These are phyloP conservation scores for Dendrobium officinale DNA, from an alignment of 106 monocot genomes.

Conservation along the genomic window DNA sequence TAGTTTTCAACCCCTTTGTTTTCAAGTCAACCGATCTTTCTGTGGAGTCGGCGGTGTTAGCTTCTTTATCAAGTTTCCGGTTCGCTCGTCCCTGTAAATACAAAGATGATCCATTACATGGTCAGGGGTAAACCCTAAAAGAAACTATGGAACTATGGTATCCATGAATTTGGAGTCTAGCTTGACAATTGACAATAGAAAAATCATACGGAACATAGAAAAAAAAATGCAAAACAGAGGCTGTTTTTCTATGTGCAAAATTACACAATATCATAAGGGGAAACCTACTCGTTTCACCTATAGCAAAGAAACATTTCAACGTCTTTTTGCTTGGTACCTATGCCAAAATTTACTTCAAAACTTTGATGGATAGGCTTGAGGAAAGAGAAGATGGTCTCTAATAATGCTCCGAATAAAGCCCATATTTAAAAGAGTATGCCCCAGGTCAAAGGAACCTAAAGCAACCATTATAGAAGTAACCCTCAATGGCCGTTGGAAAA, in stretches of 20 bases:
- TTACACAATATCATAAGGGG: too few relatives aligned
- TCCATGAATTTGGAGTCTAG: background rate
- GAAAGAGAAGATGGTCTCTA: too few relatives aligned
- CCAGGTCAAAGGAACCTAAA: background rate
- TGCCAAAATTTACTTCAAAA: background rate
- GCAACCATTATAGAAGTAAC: background rate
- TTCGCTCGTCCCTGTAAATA: slow-evolving; percentile 29
- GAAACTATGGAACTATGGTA: background rate
- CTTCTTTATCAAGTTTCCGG: slow-evolving; percentile 15
- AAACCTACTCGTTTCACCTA: too few relatives aligned
- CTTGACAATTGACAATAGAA: background rate
- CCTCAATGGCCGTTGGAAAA: too few relatives aligned
- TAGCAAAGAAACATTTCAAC: too few relatives aligned
- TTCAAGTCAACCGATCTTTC: slow-evolving; percentile 7
- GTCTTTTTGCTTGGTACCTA: too few relatives aligned
- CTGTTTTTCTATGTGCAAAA: too few relatives aligned
- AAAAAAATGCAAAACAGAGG: too few relatives aligned
- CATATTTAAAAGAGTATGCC: background rate
- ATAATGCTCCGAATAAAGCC: too few relatives aligned
- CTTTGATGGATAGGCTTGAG: too few relatives aligned
- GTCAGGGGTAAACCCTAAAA: background rate
- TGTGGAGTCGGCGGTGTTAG: slow-evolving; percentile 2
- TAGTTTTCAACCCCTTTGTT: slow-evolving; percentile 13
- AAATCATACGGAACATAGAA: too few relatives aligned
- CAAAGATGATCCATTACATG: background rate